Conservation (phyloP, 148 eudicot genomes). For the Euryodendron excelsum region DNA sequence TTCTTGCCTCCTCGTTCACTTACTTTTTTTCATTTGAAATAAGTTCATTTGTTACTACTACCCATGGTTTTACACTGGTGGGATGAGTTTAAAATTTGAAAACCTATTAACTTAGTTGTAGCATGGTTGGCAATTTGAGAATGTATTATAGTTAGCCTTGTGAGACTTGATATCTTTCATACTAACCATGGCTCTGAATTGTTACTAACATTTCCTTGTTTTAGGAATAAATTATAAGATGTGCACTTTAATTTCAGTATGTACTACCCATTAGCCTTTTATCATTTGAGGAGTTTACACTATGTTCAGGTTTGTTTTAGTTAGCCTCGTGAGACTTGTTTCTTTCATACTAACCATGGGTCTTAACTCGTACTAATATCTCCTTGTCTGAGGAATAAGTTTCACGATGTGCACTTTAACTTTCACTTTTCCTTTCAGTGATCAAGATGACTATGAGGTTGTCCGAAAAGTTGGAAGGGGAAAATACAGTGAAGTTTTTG, state of each 20-base stretch:
- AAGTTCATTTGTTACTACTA: no score
- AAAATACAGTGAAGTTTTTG: conserved; percentile 20
- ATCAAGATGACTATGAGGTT: conserved; percentile 26
- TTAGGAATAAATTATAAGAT: no score
- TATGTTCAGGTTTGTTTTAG: not conserved
- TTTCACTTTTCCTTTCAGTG: conserved; percentile 33
- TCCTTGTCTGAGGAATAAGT: conserved; percentile 10
- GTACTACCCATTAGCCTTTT: not conserved
- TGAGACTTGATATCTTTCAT: no score
- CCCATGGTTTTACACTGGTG: no score
- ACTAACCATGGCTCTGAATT: not conserved
- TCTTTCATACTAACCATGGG: not conserved
- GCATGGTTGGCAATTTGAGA: not conserved
- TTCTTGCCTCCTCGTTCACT: not conserved
- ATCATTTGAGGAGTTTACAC: not conserved
- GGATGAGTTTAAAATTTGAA: no score
- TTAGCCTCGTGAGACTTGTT: conserved; percentile 4
- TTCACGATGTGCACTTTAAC: not conserved
- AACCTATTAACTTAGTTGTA: not conserved
- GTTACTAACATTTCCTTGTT: no score
- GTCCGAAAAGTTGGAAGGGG: conserved; percentile 25
- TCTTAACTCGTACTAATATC: not conserved
- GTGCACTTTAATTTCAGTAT: not conserved
- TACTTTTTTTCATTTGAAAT: no score
- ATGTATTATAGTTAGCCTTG: no score